phyloP scores from a whole-genome alignment of 768 basidiomycete species.

The Steccherinum ochraceum region DNA sequence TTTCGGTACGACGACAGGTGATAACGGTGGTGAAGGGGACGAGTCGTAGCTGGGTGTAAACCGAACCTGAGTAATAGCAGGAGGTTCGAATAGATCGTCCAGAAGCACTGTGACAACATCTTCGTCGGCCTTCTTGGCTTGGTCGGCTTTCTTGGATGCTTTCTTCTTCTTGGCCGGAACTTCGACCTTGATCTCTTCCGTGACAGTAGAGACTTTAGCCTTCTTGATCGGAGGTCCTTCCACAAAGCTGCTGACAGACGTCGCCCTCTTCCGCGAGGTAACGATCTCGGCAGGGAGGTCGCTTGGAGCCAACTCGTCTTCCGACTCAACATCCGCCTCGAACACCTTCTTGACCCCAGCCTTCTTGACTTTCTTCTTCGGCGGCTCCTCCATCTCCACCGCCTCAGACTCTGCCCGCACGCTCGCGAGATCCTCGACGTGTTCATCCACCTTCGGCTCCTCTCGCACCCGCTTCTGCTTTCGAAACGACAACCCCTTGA shows the following conservation, averaged over 20 bases:
- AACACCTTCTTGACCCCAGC: conserved; percentile 24
- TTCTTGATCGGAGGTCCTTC: conserved; percentile 40
- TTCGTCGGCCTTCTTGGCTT: conserved; percentile 20
- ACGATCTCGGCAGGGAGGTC: conserved; percentile 12
- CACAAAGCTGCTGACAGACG: conserved; percentile 23
- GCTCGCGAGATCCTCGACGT: background rate
- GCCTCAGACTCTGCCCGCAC: background rate
- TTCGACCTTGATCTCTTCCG: conserved; percentile 10
- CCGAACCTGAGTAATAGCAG: conserved; percentile 44
- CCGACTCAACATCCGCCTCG: conserved; percentile 49
- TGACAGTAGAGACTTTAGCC: conserved; percentile 14
- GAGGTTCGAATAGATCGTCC: conserved; percentile 43
- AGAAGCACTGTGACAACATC: conserved; percentile 46
- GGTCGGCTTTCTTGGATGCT: conserved; percentile 34
- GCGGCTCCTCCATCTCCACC: conserved; percentile 20
- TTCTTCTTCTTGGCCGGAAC: conserved; percentile 28
- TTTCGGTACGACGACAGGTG: conserved; percentile 32
- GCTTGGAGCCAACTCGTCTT: conserved; percentile 43
- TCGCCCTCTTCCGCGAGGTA: conserved; percentile 20
- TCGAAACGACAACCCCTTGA: conserved; percentile 38
- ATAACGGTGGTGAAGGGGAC: conserved; percentile 45
- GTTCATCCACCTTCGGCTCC: conserved; percentile 20
- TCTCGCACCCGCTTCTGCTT: conserved; percentile 35
- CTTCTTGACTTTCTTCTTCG: conserved; percentile 24
- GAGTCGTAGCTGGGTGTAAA: conserved; percentile 37